These are phyloP conservation scores for Apophysomyces elegans DNA, from an alignment of 371 early-diverging fungal species.

Conservation along the genomic window DNA sequence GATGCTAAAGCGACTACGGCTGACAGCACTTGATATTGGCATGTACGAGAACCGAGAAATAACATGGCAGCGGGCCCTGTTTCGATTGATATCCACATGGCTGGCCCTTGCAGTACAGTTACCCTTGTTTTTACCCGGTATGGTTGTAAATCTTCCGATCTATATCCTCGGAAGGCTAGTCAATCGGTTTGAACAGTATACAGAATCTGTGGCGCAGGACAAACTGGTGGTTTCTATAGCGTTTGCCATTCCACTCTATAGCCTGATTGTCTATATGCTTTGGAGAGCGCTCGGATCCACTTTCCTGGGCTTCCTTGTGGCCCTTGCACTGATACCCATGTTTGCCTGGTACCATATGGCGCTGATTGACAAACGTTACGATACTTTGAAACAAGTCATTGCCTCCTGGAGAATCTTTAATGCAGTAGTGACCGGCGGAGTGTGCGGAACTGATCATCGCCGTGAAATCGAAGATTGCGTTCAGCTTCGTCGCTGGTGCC, in stretches of 20 bases:
- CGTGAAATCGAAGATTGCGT: conserved; percentile 46
- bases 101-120: conserved; percentile 45
- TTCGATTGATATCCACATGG: conserved; percentile 42
- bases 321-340: conserved; percentile 40
- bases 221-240: conserved; percentile 48
- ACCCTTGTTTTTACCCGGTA: conserved; percentile 61
- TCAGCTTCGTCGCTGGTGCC: conserved; percentile 43
- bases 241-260: conserved; percentile 43
- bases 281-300: conserved; percentile 42
- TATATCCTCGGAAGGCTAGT: conserved; percentile 49
- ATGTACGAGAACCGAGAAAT: conserved; percentile 51
- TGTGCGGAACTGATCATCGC: conserved; percentile 27
- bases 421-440: conserved; percentile 36
- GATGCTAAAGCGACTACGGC: conserved; percentile 37
- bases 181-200: conserved; percentile 52
- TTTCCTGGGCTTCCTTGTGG: conserved; percentile 29
- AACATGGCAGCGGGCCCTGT: conserved; percentile 33
- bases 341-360: conserved; percentile 58
- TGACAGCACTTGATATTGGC: conserved; percentile 48
- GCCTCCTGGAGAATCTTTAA: conserved; percentile 54
- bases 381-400: conserved; percentile 46
- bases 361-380: conserved; percentile 53
- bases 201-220: conserved; percentile 58
- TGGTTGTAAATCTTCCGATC: conserved; percentile 58
- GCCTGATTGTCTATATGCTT: conserved; percentile 32